A percentile compares a stretch with the other conserved stretches of the same genome.
Conservation (phyloP, 1,284 basidiomycete species). For the Peniophora sp. region DNA sequence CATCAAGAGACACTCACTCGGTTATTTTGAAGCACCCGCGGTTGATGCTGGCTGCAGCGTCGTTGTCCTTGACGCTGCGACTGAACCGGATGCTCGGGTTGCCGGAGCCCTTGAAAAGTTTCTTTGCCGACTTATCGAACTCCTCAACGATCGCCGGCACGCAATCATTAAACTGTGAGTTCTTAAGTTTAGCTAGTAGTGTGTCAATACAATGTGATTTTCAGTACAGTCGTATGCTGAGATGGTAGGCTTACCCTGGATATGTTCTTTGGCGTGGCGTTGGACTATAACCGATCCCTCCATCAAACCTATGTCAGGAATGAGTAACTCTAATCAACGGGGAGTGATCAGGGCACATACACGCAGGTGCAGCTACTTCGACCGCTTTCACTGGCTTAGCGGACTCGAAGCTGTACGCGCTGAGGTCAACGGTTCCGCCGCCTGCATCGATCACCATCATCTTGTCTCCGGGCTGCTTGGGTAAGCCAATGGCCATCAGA, state of each 20-base stretch:
- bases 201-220: not conserved
- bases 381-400: constrained; percentile 4
- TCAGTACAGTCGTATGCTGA: too few relatives aligned
- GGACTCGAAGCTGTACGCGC: constrained; percentile 6
- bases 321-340: constrained; percentile 13
- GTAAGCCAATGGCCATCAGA: not conserved
- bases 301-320: constrained; percentile 19
- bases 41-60: constrained; percentile 33
- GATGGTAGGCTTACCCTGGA: not conserved
- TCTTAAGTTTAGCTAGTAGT: not conserved
- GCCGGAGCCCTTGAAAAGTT: constrained; percentile 34
- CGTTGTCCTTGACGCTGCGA: constrained; percentile 30
- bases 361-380: constrained; percentile 7
- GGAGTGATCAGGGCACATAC: constrained; percentile 10
- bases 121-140: constrained; percentile 39
- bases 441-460: constrained; percentile 11
- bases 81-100: constrained; percentile 44
- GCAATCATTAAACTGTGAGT: not conserved
- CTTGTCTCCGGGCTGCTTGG: constrained; percentile 3
- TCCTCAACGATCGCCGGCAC: not conserved
- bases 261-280: constrained; percentile 21
- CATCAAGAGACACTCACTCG: constrained; percentile 23
- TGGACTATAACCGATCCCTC: constrained; percentile 37
- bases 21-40: constrained; percentile 36
- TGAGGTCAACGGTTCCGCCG: constrained; percentile 13